These are phyloP conservation scores for Lactarius evosmus DNA, from an alignment of 768 basidiomycete species.

Conservation along the genomic window DNA sequence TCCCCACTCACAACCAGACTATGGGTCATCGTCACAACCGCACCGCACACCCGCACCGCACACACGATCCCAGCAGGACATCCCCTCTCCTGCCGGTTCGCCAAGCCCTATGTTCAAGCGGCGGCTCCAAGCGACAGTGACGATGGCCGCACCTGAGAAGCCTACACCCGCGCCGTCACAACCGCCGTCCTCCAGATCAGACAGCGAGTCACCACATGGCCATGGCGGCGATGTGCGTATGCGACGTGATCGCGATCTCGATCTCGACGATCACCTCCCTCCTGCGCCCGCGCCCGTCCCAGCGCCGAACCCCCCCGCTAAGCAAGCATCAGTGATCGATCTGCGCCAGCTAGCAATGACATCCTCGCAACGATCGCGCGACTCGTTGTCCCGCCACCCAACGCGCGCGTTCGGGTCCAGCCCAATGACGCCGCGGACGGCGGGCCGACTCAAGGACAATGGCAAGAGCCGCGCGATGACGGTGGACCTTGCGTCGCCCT, in stretches of 20 bases:
- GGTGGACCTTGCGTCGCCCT: conserved; percentile 14
- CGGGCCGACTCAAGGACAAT: neutral
- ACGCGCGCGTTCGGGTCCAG: conserved; percentile 29
- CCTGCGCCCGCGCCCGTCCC: conserved; percentile 28
- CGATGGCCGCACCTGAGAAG: neutral
- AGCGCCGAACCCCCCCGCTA: conserved; percentile 30
- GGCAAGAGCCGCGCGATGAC: conserved; percentile 9
- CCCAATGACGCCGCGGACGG: conserved; percentile 10
- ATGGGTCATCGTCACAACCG: neutral
- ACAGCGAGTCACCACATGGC: neutral
- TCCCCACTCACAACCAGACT: conserved; percentile 17
- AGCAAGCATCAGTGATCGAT: conserved; percentile 41
- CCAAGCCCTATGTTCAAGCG: neutral
- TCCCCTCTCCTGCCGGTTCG: neutral
- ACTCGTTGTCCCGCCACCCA: conserved; percentile 34
- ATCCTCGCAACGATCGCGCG: conserved; percentile 39
- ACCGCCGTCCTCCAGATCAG: neutral
- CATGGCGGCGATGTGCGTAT: neutral
- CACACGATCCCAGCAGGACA: conserved; percentile 3
- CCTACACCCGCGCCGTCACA: too few species aligned
- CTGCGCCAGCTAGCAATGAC: conserved; percentile 37
- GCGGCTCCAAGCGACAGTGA: neutral
- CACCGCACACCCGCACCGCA: neutral
- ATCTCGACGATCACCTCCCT: neutral
- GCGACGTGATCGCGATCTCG: conserved; percentile 29